Evolutionary conservation across 345 rosid genomes (phyloP).

Genomic region (Lepidium aucheri): DNA sequence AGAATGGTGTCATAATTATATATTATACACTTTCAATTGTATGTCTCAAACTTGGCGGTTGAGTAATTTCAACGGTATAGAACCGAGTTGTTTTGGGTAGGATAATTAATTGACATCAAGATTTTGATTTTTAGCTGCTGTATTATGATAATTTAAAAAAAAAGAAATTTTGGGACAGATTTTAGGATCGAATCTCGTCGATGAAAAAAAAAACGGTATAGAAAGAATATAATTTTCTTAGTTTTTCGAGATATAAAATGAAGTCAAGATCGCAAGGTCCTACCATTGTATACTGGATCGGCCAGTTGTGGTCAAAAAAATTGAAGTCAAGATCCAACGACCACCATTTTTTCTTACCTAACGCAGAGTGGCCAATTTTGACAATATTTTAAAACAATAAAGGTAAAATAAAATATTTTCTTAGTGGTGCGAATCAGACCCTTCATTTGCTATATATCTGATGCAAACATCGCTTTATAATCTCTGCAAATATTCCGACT

Average conservation of each 20-base stretch:
- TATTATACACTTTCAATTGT: background rate
- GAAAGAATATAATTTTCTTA: background rate
- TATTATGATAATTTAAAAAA: no score
- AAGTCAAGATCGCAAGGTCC: background rate
- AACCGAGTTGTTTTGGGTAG: no score
- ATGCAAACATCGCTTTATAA: background rate
- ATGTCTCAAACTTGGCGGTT: background rate
- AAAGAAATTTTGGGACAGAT: no score
- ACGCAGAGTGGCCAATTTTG: slow-evolving; percentile 27
- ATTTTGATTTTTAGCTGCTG: no score
- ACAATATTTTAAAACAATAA: background rate
- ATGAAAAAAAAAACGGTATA: no score
- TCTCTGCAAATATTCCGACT: background rate
- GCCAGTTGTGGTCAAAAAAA: no score
- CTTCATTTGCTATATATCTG: slow-evolving; percentile 18
- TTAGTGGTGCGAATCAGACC: slow-evolving; percentile 22
- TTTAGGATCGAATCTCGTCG: no score
- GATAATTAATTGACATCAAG: no score
- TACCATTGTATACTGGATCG: no score
- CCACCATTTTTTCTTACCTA: slow-evolving; percentile 21
- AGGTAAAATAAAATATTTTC: background rate
- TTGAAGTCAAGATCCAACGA: background rate
- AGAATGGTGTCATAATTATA: background rate
- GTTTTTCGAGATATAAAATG: no score
- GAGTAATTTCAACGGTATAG: background rate